Conservation (phyloP, 2,329 filamentous ascomycete species). For the Eurotiales sp. region DNA sequence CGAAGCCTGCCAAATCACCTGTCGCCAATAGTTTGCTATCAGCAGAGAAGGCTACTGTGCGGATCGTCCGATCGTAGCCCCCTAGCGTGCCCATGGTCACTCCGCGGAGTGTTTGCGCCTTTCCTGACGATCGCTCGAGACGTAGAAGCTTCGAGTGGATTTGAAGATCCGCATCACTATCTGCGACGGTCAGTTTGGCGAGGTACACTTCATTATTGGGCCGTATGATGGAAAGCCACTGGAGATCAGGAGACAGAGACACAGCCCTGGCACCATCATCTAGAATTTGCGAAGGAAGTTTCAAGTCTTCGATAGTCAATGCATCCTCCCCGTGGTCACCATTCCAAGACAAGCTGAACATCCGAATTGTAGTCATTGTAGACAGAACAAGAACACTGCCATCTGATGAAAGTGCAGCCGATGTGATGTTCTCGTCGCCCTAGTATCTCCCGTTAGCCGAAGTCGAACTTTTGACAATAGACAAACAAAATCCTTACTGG, state of each 20-base stretch:
- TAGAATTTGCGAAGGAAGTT: slow-evolving; percentile 56
- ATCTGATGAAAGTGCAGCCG: slow-evolving; percentile 65
- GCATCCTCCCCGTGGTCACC: slow-evolving; percentile 51
- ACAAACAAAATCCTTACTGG: slow-evolving; percentile 30
- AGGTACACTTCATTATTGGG: slow-evolving; percentile 58
- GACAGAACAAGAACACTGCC: slow-evolving; percentile 73
- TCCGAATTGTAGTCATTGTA: slow-evolving; percentile 69
- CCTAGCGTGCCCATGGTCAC: slow-evolving; percentile 63
- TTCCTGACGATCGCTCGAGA: slow-evolving; percentile 8
- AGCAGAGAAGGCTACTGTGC: slow-evolving; percentile 70
- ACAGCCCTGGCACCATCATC: slow-evolving; percentile 65
- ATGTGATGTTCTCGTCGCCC: slow-evolving; percentile 80
- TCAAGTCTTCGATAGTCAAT: slow-evolving; percentile 67
- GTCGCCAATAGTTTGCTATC: slow-evolving; percentile 76
- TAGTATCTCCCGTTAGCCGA: slow-evolving; percentile 19
- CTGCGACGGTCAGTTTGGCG: slow-evolving; percentile 42
- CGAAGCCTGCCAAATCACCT: slow-evolving; percentile 75
- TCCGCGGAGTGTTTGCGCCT: slow-evolving; percentile 35
- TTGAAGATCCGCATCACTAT: slow-evolving; percentile 40
- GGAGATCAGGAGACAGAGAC: slow-evolving; percentile 44
- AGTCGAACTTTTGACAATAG: too few relatives aligned
- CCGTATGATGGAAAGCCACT: slow-evolving; percentile 51
- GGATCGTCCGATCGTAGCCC: slow-evolving; percentile 73
- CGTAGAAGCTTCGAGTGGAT: slow-evolving; percentile 30
- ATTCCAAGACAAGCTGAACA: slow-evolving; percentile 63